Base-by-base conservation (phyloP, 1,139 yeast species). In the Zygosaccharomyces sapae region DNA sequence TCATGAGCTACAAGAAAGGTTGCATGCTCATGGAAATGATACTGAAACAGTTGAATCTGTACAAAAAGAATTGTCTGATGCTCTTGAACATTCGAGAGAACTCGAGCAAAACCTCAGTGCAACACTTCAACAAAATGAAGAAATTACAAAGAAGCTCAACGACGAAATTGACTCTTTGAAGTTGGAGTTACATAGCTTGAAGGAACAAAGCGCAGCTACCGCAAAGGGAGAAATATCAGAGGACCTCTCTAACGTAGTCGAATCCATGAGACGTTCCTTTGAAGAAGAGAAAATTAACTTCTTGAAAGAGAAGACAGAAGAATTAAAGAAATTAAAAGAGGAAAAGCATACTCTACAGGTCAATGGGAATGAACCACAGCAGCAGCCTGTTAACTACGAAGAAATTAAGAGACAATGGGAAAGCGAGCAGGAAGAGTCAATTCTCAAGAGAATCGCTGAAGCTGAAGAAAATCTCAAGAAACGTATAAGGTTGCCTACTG, bases 381-480 rank as follows among this genome's bases (percentile, higher is more conserved):
- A 18, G 27, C 20, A 24, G 8, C 18, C 35, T 10, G 8, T 38
- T 10, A 48, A 55, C 40, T 27, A 44, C 5, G 50, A 47, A 3
- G 41, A 33, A 2, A 33, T 59, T 8, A 57, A 48, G 43, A 52
- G 48, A 25, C 40, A 56, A 43, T 49, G 59, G 57, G 63, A 61
- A 46, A 54, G 53, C 6, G 62, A 63, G 33, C 59, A 63, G 48
- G 67, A 65, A 41, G 47, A 41, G 4, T 55, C 60, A 20, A 49
- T 60, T 3, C 35, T 50, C 3, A 38, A 49, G 29, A 50, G 62
- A 33, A 55, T 63, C 12, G 56, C 58, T 18, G 59, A 54, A 22
- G 69, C 68, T 4, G 52, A 63, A 19, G 70, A 68, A 34, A 53
- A 55, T 8, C 47, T 61, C 38, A 68, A 67, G 49, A 57, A 44